Evolutionary conservation across 1,284 basidiomycete species (phyloP).

Genomic region (Sanghuangporus baumii): DNA sequence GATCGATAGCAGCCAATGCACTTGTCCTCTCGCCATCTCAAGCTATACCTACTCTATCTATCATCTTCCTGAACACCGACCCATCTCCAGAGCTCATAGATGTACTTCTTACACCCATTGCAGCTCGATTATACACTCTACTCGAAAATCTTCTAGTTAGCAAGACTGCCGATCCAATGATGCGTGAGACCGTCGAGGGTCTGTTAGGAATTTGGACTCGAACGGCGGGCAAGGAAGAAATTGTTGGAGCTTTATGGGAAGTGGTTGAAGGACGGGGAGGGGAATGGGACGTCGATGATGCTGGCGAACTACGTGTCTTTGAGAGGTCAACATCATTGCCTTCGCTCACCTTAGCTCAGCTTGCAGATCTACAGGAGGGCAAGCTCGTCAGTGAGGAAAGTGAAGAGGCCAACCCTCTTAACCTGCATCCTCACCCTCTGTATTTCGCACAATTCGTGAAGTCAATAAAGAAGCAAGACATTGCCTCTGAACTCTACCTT

Average conservation of each 20-base stretch:
- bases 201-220: constrained; percentile 72
- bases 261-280: constrained; percentile 50
- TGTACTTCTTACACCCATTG: constrained; percentile 60
- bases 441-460: constrained; percentile 64
- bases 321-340: constrained; percentile 30
- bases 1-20: constrained; percentile 11
- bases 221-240: constrained; percentile 49
- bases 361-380: constrained; percentile 38
- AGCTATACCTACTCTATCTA: constrained; percentile 44
- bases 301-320: constrained; percentile 42
- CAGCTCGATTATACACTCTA: constrained; percentile 63
- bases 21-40: constrained; percentile 27
- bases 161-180: constrained; percentile 54
- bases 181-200: constrained; percentile 53
- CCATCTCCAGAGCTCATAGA: constrained; percentile 68
- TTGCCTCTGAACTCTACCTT: constrained; percentile 70
- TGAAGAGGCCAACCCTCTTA: constrained; percentile 53
- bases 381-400: constrained; percentile 40
- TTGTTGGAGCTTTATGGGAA: constrained; percentile 52
- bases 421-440: constrained; percentile 66
- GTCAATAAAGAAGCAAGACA: constrained; percentile 57
- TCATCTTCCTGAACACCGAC: constrained; percentile 67
- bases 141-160: constrained; percentile 44
- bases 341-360: constrained; percentile 43
- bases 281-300: constrained; percentile 50